These are phyloP conservation scores for Colletotrichum tropicicola DNA, from an alignment of 2,329 filamentous ascomycete species.

Conservation along the genomic window DNA sequence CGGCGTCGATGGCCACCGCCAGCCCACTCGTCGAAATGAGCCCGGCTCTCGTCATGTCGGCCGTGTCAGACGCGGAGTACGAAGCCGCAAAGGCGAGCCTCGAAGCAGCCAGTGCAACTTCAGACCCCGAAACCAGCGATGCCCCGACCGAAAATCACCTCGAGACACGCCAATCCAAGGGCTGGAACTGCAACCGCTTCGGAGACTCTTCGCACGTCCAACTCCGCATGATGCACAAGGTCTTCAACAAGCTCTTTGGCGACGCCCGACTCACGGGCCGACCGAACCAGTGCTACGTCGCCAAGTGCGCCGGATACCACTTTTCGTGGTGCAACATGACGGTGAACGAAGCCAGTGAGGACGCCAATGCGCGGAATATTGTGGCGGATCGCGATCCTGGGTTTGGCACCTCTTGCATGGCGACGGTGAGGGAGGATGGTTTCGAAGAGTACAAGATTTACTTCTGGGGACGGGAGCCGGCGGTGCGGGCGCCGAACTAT, in stretches of 20 bases:
- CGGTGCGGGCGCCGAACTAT: neutral
- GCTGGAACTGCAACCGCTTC: neutral
- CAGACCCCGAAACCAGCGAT: too few relatives aligned
- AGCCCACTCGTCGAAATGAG: too few relatives aligned
- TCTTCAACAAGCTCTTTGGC: slow-evolving; percentile 1
- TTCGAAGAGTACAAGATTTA: neutral
- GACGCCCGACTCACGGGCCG: neutral
- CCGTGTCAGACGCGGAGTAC: too few relatives aligned
- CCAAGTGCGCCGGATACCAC: neutral
- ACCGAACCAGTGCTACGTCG: neutral
- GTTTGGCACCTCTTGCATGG: neutral
- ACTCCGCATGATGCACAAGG: neutral
- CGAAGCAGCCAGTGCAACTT: too few relatives aligned
- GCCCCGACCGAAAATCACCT: too few relatives aligned
- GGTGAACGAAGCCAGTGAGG: neutral
- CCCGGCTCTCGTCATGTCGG: too few relatives aligned
- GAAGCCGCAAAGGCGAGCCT: too few relatives aligned
- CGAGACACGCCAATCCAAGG: neutral
- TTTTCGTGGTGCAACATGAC: slow-evolving; percentile 1
- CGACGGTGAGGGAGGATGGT: neutral
- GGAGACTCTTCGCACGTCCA: neutral
- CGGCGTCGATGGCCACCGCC: too few relatives aligned
- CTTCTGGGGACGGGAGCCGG: neutral
- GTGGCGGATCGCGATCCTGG: neutral
- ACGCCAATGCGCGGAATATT: neutral